These are phyloP conservation scores for Globisporangium carolinianum DNA, from an alignment of 352 stramenopile genomes.

Conservation along the genomic window DNA sequence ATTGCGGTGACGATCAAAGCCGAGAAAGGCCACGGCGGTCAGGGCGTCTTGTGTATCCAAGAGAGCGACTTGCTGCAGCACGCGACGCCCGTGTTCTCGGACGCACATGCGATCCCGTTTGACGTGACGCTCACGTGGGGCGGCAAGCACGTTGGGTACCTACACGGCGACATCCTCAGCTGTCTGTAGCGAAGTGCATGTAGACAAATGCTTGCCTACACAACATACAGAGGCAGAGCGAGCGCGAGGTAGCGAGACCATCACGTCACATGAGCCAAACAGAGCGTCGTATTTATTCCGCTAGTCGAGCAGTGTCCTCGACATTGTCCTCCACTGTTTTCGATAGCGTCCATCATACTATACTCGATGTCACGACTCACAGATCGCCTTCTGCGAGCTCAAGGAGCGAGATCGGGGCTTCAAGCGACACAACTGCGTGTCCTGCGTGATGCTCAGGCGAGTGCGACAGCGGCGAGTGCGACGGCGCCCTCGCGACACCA, in stretches of 20 bases:
- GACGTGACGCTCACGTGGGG: constrained; percentile 46
- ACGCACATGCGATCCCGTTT: constrained; percentile 30
- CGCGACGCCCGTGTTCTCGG: constrained; percentile 21
- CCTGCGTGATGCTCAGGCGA: constrained; percentile 7
- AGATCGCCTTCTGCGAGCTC: constrained; percentile 31
- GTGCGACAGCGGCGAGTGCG: constrained; percentile 4
- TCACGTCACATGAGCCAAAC: neutral
- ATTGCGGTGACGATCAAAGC: constrained; percentile 40
- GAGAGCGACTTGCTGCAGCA: constrained; percentile 25
- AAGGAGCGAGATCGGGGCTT: constrained; percentile 37
- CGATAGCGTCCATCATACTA: neutral
- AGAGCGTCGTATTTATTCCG: constrained; percentile 2
- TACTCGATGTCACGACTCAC: constrained; percentile 2
- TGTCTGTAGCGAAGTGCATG: constrained; percentile 4
- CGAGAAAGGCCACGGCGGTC: constrained; percentile 27
- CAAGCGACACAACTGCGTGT: constrained; percentile 5
- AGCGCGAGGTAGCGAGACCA: neutral
- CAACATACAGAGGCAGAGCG: neutral
- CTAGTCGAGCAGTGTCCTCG: neutral
- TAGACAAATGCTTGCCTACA: too few species aligned
- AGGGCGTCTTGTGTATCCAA: constrained; percentile 44
- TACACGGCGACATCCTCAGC: constrained; percentile 42
- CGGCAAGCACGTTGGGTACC: constrained; percentile 44
- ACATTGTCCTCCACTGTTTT: neutral
- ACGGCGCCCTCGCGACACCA: neutral